phyloP scores from a whole-genome alignment of 306 rosid genomes.

The Aeschynomene evenia region DNA sequence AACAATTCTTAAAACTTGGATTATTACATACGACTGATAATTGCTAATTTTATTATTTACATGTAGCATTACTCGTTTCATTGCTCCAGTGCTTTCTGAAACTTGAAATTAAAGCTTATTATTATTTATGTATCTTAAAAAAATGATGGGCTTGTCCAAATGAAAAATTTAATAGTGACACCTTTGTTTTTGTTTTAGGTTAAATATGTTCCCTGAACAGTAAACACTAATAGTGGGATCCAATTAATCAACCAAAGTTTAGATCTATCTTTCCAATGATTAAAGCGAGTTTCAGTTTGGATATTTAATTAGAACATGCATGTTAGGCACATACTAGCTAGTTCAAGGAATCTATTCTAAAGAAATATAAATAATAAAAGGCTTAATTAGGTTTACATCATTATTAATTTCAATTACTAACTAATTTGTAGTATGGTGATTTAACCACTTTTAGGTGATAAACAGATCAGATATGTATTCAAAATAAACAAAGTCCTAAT shows the following conservation, averaged over 20 bases:
- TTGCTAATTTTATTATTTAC: no score
- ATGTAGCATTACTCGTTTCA: no score
- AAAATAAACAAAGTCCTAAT: no score
- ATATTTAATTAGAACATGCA: constrained; percentile 40
- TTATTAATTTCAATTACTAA: background rate
- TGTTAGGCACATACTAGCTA: constrained; percentile 33
- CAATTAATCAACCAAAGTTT: constrained; percentile 16
- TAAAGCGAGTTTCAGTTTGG: constrained; percentile 25
- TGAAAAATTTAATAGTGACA: background rate
- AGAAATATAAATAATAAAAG: background rate
- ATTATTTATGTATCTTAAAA: background rate
- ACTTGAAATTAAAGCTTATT: background rate
- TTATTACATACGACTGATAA: no score
- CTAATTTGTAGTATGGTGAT: no score
- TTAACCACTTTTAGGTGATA: no score
- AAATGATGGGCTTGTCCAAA: background rate
- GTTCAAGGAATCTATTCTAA: constrained; percentile 27
- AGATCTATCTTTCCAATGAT: constrained; percentile 46
- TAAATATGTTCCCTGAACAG: constrained; percentile 16
- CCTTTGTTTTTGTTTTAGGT: background rate
- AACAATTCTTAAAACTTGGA: no score
- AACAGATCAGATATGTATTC: no score
- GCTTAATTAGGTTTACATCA: constrained; percentile 9
- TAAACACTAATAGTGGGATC: constrained; percentile 27
- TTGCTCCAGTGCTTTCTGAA: no score